A percentile compares a stretch with the other conserved stretches of the same genome.
Conservation (phyloP, 2,329 filamentous ascomycete species). For the Colletotrichum cordylinicola region DNA sequence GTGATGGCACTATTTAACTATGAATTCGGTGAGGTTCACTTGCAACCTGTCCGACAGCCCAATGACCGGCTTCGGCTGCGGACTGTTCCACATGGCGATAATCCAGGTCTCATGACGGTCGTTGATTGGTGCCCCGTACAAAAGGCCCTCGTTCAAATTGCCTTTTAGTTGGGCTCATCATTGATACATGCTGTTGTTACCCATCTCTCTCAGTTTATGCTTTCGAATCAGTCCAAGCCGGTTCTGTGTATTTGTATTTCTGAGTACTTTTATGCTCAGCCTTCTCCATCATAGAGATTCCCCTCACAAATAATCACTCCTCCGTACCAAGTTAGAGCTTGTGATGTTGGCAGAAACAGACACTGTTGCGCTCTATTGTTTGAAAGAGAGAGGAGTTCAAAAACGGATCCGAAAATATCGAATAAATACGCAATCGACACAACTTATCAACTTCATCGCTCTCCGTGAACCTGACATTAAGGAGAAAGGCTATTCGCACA, state of each 20-base stretch:
- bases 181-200: not conserved
- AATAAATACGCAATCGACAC: not conserved
- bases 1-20: not conserved
- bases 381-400: not conserved
- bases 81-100: too few species aligned
- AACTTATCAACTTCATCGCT: too few species aligned
- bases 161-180: not conserved
- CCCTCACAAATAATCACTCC: not conserved
- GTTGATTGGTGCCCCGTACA: rapidly evolving
- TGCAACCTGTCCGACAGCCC: too few species aligned
- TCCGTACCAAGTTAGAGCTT: not conserved
- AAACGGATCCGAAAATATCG: too few species aligned
- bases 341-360: not conserved
- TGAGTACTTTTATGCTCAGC: too few species aligned
- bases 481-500: too few species aligned
- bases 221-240: not conserved
- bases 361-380: not conserved
- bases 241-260: too few species aligned
- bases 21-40: not conserved
- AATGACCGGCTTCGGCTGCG: too few species aligned
- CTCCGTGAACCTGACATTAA: too few species aligned
- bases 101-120: not conserved
- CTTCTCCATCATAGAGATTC: too few species aligned
- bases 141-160: not conserved
- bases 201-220: not conserved